phyloP scores from a whole-genome alignment of 2,329 filamentous ascomycete genomes.

The Fusarium gaditjirri region DNA sequence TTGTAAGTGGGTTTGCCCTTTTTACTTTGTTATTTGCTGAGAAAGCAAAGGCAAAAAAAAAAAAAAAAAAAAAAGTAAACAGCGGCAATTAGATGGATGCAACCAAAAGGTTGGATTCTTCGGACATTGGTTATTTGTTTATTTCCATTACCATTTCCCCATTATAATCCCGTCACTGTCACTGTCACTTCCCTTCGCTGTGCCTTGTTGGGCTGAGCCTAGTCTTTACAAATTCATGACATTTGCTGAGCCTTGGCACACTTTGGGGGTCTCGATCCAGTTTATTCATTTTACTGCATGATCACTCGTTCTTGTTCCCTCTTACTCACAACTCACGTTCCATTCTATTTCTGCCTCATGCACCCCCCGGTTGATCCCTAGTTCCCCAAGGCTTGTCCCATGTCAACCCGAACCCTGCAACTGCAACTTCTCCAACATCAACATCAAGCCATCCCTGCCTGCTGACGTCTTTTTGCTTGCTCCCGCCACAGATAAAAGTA shows the following conservation, averaged over 20 bases:
- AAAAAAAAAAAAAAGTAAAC: not conserved
- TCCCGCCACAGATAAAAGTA: conserved; percentile 42
- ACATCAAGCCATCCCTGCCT: conserved; percentile 40
- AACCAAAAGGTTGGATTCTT: conserved; percentile 12
- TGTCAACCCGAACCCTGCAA: conserved; percentile 27
- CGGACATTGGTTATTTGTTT: conserved; percentile 10
- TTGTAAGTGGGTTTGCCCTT: conserved; percentile 19
- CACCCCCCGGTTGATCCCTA: conserved; percentile 17
- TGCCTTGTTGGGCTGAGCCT: conserved; percentile 25
- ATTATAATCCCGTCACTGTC: not conserved
- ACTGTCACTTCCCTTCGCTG: not conserved
- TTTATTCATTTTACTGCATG: conserved; percentile 29
- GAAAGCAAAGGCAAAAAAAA: not conserved
- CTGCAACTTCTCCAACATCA: conserved; percentile 27
- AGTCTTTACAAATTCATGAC: conserved; percentile 27
- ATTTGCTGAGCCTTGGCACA: conserved; percentile 18
- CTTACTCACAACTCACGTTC: conserved; percentile 5
- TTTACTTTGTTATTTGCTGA: conserved; percentile 1
- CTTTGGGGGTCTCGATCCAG: conserved; percentile 24
- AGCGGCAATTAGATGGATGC: conserved; percentile 3
- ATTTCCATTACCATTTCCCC: conserved; percentile 2
- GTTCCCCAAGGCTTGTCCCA: conserved; percentile 14
- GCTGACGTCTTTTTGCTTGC: conserved; percentile 43
- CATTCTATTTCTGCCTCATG: conserved; percentile 36
- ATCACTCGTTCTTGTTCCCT: conserved; percentile 12